Evolutionary conservation across 2,329 filamentous ascomycete species (phyloP).

Genomic region (Boeremia lycopersici): DNA sequence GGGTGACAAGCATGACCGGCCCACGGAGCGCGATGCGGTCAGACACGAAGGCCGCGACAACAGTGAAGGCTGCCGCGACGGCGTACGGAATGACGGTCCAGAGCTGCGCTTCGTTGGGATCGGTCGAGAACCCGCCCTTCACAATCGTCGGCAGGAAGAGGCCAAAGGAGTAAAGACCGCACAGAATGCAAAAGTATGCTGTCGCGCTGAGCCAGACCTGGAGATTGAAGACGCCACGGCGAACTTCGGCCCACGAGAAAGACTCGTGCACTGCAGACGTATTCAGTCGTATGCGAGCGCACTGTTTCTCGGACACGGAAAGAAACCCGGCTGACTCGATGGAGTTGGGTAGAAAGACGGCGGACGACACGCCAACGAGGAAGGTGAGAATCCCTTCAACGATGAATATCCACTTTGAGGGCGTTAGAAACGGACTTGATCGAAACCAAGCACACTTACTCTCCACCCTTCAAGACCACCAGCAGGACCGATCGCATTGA

Average conservation of each 20-base stretch:
- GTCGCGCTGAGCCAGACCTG: constrained; percentile 68
- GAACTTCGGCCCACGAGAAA: constrained; percentile 67
- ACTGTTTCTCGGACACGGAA: constrained; percentile 57
- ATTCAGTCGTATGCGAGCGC: constrained; percentile 55
- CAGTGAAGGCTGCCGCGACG: constrained; percentile 60
- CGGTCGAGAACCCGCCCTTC: constrained; percentile 59
- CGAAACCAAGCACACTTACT: background rate
- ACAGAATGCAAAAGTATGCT: constrained; percentile 65
- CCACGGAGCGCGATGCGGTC: constrained; percentile 66
- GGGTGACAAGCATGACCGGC: constrained; percentile 65
- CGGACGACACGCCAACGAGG: constrained; percentile 58
- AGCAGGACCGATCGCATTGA: constrained; percentile 63
- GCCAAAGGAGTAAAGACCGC: constrained; percentile 67
- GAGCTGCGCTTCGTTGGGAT: constrained; percentile 64
- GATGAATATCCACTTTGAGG: constrained; percentile 63
- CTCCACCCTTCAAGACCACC: constrained; percentile 62
- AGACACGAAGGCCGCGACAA: constrained; percentile 62
- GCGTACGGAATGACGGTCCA: constrained; percentile 70
- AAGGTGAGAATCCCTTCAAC: constrained; percentile 64
- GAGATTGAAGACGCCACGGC: constrained; percentile 63
- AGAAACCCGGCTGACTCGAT: constrained; percentile 62
- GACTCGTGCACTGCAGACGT: constrained; percentile 47
- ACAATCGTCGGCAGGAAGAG: constrained; percentile 72
- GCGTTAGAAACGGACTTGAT: background rate
- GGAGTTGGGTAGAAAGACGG: constrained; percentile 62